Evolutionary conservation across 441 rosid species (phyloP).

Genomic region (Adansonia madagascariensis): DNA sequence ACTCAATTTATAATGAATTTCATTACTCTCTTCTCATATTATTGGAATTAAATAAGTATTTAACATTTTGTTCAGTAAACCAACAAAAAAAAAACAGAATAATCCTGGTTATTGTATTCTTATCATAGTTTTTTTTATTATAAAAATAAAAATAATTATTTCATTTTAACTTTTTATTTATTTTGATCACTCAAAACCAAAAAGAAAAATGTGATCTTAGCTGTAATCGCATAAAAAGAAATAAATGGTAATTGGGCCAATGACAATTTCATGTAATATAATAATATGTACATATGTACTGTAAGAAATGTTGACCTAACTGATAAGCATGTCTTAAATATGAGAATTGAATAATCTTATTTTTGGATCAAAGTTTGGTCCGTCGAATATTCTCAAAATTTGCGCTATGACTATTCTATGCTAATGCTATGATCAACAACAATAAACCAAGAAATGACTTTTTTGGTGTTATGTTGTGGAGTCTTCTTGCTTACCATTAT

Average conservation of each 20-base stretch:
- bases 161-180: no score
- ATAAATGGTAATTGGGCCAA: not conserved
- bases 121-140: no score
- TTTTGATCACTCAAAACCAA: no score
- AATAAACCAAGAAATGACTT: conserved; percentile 33
- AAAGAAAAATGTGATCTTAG: not conserved
- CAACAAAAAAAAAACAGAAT: no score
- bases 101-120: no score
- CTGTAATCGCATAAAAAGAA: not conserved
- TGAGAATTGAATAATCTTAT: not conserved
- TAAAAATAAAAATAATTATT: no score
- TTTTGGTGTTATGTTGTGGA: not conserved
- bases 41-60: no score
- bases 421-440: not conserved
- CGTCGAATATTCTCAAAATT: conserved; percentile 41
- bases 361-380: conserved; percentile 11
- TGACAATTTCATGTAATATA: not conserved
- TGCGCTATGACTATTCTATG: not conserved
- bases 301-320: conserved; percentile 8
- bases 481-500: not conserved
- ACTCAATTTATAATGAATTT: no score
- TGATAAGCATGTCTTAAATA: not conserved
- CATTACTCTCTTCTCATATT: no score
- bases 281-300: no score
- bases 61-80: no score